Base-by-base conservation (phyloP, 768 basidiomycete species). In the Lactifluus pinguis region DNA sequence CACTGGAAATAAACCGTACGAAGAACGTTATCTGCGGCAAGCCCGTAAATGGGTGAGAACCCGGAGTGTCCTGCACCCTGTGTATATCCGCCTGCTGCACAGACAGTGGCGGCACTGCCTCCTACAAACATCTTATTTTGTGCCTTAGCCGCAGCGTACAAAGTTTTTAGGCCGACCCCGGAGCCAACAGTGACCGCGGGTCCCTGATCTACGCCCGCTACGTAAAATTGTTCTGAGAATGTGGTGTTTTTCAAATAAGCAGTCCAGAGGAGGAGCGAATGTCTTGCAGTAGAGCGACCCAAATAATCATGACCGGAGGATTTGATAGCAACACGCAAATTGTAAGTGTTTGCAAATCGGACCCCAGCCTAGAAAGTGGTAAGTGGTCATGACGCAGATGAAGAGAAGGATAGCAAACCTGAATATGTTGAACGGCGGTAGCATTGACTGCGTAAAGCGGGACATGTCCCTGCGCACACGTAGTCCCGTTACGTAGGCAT, bases 261-360 rank as follows among this genome's bases (percentile, higher is more conserved):
- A 0, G 75, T 78, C 72, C 75, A 79, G 48, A 79, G 66, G 55
- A 78, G 65, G 38, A 80, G 71, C 3, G 72, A 72, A 14, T 72
- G 70, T 0, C 71, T 72, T 19, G 73, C 77, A 2, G 77, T 74
- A 25, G 78, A 42, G 51, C 41, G 41, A 42, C 41, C 41, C 17
- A 42, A 17, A 42, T 15, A n/a, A 39, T 39, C 38, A 39, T 39
- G 38, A 4, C 38, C 38, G 13, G 38, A 39, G 5, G 38, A 39
- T 39, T 39, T 39, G 38, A 39, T 39, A 39, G 13, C 38, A 39
- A 39, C 38, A 39, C 38, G 38, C 38, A 39, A 39, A 11, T 39
- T 39, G 41, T 42, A n/a, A 2, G 14, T 17, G 5, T 42, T 15
- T 3, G 41, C 41, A 42, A 42, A 42, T 42, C 17, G 14, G 41